These are phyloP conservation scores for Cordyceps cateniannulata DNA, from an alignment of 2,329 filamentous ascomycete genomes.

Conservation along the genomic window DNA sequence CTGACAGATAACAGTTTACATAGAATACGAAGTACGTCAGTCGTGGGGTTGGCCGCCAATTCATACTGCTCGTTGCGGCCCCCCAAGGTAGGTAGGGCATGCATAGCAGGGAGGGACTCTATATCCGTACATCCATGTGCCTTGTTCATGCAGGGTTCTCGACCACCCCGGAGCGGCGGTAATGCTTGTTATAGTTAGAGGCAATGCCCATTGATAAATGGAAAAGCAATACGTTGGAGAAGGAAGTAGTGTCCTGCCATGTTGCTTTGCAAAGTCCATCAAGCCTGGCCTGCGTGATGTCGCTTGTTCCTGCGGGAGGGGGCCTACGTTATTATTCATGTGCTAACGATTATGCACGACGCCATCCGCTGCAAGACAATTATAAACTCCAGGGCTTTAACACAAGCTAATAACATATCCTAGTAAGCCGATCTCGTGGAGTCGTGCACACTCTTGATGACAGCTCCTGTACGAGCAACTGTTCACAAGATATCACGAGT, in stretches of 20 bases:
- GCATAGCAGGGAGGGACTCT: not conserved
- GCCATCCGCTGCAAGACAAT: not conserved
- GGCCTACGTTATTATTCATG: too few relatives aligned
- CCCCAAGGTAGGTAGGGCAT: not conserved
- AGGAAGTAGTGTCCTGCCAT: not conserved
- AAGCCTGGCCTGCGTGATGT: not conserved
- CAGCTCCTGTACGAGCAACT: not conserved
- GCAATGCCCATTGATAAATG: not conserved
- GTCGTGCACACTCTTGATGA: not conserved
- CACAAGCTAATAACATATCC: not conserved
- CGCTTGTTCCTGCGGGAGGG: not conserved
- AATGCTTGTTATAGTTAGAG: too few relatives aligned
- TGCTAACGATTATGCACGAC: too few relatives aligned
- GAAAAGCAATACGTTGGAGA: not conserved
- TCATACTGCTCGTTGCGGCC: not conserved
- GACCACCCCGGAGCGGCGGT: not conserved
- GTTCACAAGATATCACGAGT: not conserved
- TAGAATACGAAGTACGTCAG: not conserved
- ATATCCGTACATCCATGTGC: conserved; percentile 1
- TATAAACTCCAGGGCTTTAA: not conserved
- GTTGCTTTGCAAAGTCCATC: not conserved
- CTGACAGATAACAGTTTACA: too few relatives aligned
- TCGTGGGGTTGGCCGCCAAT: not conserved
- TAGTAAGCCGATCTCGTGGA: not conserved
- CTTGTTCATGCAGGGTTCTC: not conserved